Evolutionary conservation across 345 rosid species (phyloP).

Genomic region (Viola odorata): DNA sequence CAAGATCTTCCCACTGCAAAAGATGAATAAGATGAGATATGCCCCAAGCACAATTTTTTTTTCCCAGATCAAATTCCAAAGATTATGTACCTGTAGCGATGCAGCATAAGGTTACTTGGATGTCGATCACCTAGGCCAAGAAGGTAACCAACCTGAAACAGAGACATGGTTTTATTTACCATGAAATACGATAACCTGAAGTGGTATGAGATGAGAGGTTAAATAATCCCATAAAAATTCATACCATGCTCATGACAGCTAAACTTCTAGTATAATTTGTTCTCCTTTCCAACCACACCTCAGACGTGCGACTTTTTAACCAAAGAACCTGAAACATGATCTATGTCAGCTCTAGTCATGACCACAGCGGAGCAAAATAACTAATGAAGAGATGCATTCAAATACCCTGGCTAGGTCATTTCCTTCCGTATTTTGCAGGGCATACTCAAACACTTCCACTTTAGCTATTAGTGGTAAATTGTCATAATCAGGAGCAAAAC

Average conservation of each 20-base stretch:
- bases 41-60: not conserved
- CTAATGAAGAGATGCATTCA: constrained; percentile 2
- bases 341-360: constrained; percentile 9
- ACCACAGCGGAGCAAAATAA: constrained; percentile 6
- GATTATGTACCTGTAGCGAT: constrained; percentile 68
- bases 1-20: constrained; percentile 85
- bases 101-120: constrained; percentile 96
- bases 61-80: not conserved
- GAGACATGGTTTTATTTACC: constrained; percentile 1
- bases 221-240: constrained; percentile 1
- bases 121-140: constrained; percentile 99
- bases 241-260: constrained; percentile 99
- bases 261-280: constrained; percentile 96
- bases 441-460: constrained; percentile 89
- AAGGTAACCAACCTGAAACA: constrained; percentile 89
- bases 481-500: constrained; percentile 92
- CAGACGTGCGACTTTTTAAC: constrained; percentile 97
- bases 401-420: constrained; percentile 90
- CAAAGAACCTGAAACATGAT: constrained; percentile 69
- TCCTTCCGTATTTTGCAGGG: constrained; percentile 87
- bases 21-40: constrained; percentile 16
- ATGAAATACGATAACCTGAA: not conserved
- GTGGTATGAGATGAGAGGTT: too few relatives aligned
- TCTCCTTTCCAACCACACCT: constrained; percentile 98
- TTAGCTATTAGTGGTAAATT: constrained; percentile 87